These are phyloP conservation scores for Hortaea werneckii DNA, from an alignment of 2,329 filamentous ascomycete species.

Conservation along the genomic window DNA sequence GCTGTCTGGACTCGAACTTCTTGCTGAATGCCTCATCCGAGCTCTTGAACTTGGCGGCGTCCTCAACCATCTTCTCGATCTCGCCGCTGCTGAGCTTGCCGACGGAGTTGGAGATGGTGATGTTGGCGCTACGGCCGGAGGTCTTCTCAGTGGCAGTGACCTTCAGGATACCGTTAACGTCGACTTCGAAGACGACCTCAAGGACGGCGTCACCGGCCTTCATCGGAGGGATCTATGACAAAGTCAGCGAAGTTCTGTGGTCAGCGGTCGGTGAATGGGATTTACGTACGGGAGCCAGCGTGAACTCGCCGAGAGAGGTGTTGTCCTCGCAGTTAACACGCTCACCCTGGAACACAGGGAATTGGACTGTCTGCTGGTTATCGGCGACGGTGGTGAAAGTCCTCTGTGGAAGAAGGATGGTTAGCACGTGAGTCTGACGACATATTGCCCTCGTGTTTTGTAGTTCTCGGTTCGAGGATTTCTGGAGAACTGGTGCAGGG, in stretches of 20 bases:
- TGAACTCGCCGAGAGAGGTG: slow-evolving; percentile 95
- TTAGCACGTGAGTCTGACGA: too few relatives aligned
- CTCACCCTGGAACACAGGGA: slow-evolving; percentile 82
- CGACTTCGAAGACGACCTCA: slow-evolving; percentile 97
- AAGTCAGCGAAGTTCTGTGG: slow-evolving; percentile 3
- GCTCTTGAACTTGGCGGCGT: slow-evolving; percentile 97
- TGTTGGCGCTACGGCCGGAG: slow-evolving; percentile 95
- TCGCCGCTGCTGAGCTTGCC: slow-evolving; percentile 90
- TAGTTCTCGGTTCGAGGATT: too few relatives aligned
- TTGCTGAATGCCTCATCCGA: slow-evolving; percentile 98
- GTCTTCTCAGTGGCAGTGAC: slow-evolving; percentile 99
- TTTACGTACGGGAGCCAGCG: slow-evolving; percentile 55
- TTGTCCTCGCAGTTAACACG: slow-evolving; percentile 98
- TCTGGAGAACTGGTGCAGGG: too few relatives aligned
- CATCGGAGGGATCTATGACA: slow-evolving; percentile 56
- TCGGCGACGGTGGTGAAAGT: slow-evolving; percentile 79
- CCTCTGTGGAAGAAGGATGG: slow-evolving; percentile 2
- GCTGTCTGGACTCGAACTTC: slow-evolving; percentile 97
- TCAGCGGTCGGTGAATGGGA: background rate
- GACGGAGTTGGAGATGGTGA: slow-evolving; percentile 98
- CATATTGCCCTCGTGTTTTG: too few relatives aligned
- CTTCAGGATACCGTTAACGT: slow-evolving; percentile 96
- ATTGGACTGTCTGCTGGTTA: slow-evolving; percentile 71
- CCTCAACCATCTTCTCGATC: slow-evolving; percentile 96
- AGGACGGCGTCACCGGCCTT: slow-evolving; percentile 91